Percentiles rank a stretch among this genome's conserved stretches.
Evolutionary conservation across 2,329 filamentous ascomycete species (phyloP).

Genomic region (Monilinia fructigena): DNA sequence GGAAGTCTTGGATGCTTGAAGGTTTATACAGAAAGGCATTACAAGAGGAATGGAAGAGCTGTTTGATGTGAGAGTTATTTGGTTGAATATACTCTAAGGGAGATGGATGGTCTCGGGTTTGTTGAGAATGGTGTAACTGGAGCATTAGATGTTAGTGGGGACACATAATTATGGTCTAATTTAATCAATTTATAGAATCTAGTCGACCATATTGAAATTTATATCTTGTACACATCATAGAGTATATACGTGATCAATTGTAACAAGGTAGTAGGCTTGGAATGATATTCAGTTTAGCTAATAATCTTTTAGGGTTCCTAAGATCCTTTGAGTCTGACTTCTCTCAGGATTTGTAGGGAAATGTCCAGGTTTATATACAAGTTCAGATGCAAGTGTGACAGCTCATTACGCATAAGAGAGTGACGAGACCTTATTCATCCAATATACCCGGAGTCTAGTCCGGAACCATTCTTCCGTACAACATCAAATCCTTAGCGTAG

Average conservation of each 20-base stretch:
- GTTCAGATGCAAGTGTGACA: too few relatives aligned
- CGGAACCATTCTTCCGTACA: too few relatives aligned
- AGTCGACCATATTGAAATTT: neutral
- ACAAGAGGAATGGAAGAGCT: conserved; percentile 84
- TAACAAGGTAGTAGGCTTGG: too few relatives aligned
- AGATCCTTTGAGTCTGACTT: too few relatives aligned
- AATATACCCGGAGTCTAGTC: too few relatives aligned
- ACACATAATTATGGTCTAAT: conserved; percentile 24
- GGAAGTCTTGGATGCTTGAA: conserved; percentile 84
- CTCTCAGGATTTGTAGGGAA: too few relatives aligned
- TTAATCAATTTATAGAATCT: neutral
- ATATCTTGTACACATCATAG: neutral
- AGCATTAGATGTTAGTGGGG: conserved; percentile 1
- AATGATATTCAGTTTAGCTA: too few relatives aligned
- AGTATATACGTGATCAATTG: neutral
- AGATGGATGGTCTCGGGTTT: conserved; percentile 68
- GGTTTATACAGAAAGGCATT: conserved; percentile 91
- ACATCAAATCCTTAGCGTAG: too few relatives aligned
- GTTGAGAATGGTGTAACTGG: conserved; percentile 21
- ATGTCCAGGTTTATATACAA: too few relatives aligned
- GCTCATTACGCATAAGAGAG: too few relatives aligned
- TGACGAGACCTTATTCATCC: too few relatives aligned
- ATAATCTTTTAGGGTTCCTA: too few relatives aligned
- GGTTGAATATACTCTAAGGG: conserved; percentile 85
- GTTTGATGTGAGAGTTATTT: conserved; percentile 90